These are phyloP conservation scores for Silybum marianum DNA, from an alignment of 129 eudicot genomes.

Conservation along the genomic window DNA sequence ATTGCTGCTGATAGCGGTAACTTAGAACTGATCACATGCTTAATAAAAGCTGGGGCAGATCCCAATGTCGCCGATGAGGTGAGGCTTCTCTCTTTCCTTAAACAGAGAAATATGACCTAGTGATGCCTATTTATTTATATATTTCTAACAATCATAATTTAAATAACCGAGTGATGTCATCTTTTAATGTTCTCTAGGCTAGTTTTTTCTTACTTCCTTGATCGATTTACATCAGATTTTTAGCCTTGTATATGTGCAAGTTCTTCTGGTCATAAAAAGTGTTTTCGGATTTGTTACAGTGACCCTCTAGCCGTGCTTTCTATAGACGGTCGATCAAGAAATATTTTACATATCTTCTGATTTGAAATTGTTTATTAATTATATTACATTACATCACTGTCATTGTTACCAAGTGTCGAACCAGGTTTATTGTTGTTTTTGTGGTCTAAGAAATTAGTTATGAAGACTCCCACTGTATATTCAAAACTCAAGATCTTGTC, in stretches of 20 bases:
- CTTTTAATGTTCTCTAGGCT: background rate
- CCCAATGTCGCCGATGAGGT: slow-evolving; percentile 87
- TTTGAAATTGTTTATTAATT: background rate
- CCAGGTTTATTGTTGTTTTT: background rate
- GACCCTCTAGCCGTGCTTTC: background rate
- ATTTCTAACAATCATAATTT: background rate
- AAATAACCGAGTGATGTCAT: background rate
- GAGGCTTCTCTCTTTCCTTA: slow-evolving; percentile 17
- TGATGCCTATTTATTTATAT: background rate
- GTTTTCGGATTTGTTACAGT: background rate
- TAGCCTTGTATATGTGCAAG: background rate
- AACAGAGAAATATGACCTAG: background rate
- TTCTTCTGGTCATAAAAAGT: background rate
- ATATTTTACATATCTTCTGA: background rate
- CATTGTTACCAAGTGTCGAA: no score
- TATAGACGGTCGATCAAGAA: background rate
- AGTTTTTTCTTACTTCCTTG: background rate
- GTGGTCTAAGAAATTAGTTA: background rate
- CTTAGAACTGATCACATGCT: slow-evolving; percentile 63
- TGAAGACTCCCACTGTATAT: background rate
- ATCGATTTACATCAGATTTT: background rate
- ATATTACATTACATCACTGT: background rate
- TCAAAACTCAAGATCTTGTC: background rate
- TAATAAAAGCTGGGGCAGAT: slow-evolving; percentile 83
- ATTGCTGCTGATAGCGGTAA: slow-evolving; percentile 88